Conservation (phyloP, 371 early-diverging fungal genomes). For the Massospora cicadina region DNA sequence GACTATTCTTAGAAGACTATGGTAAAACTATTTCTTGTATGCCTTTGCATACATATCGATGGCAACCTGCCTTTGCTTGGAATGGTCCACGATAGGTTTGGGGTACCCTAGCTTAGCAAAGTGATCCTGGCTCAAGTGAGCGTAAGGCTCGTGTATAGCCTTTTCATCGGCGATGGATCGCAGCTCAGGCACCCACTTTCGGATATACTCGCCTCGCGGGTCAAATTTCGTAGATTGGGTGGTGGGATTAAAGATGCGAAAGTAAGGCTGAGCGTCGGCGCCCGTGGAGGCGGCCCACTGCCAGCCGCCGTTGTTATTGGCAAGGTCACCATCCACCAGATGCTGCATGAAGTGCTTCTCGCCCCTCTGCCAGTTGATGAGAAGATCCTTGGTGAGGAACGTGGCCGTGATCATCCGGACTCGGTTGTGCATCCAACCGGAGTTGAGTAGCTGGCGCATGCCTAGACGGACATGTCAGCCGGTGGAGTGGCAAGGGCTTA, state of each 20-base stretch:
- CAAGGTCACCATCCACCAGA: slow-evolving; percentile 46
- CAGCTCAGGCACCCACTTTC: slow-evolving; percentile 27
- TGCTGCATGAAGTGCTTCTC: slow-evolving; percentile 36
- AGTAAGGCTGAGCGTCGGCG: slow-evolving; percentile 47
- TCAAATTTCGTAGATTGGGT: slow-evolving; percentile 28
- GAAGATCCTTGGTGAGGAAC: slow-evolving; percentile 46
- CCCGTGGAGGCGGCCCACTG: slow-evolving; percentile 49
- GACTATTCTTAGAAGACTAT: too few species aligned
- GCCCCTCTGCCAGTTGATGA: slow-evolving; percentile 41
- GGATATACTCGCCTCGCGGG: slow-evolving; percentile 26
- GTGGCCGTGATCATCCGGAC: slow-evolving; percentile 39
- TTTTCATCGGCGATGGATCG: slow-evolving; percentile 12
- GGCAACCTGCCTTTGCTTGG: background rate
- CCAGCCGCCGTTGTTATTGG: slow-evolving; percentile 57
- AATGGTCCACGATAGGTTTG: slow-evolving; percentile 13
- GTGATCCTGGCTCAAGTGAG: slow-evolving; percentile 14
- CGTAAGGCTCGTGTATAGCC: slow-evolving; percentile 22
- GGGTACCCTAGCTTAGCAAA: slow-evolving; percentile 20
- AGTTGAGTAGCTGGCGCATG: slow-evolving; percentile 28
- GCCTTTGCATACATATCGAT: background rate
- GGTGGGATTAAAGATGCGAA: slow-evolving; percentile 42
- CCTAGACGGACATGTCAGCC: slow-evolving; percentile 9
- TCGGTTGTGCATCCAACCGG: slow-evolving; percentile 50
- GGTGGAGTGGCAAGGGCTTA: slow-evolving; percentile 10
- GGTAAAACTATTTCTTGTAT: slow-evolving; percentile 1